Percentiles rank a stretch among this genome's conserved stretches.
These are phyloP conservation scores for Volvox carteri DNA, from an alignment of 163 green algal genomes.

Conservation along the genomic window DNA sequence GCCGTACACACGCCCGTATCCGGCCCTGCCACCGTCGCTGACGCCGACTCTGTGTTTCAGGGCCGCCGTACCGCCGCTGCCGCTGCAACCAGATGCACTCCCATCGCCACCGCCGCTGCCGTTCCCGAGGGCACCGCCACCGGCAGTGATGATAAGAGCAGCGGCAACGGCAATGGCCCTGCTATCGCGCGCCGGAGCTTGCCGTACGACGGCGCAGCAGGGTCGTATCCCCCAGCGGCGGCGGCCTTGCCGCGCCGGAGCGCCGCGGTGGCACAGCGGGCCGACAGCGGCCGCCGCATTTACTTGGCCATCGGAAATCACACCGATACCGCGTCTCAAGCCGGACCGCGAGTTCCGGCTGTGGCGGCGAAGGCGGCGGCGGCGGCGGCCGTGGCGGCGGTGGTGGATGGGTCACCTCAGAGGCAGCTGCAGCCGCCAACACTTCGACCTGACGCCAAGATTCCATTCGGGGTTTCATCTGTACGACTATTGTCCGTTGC, in stretches of 20 bases:
- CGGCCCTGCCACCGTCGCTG: not conserved
- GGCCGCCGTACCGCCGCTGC: not conserved
- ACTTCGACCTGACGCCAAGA: not conserved
- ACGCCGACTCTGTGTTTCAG: not conserved
- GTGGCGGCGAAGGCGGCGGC: not conserved
- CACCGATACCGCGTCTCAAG: not conserved
- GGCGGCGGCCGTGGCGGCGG: not conserved
- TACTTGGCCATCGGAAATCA: not conserved
- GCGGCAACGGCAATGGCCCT: not conserved
- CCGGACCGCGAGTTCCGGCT: not conserved
- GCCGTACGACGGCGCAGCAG: not conserved
- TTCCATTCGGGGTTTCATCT: too few species aligned
- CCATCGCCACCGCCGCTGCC: not conserved
- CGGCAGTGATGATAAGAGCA: not conserved
- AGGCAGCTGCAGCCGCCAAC: not conserved
- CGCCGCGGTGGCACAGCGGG: not conserved
- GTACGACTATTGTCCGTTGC: not conserved
- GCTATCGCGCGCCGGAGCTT: not conserved
- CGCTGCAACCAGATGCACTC: not conserved
- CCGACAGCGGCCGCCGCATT: not conserved
- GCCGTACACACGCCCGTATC: not conserved
- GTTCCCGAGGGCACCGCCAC: not conserved
- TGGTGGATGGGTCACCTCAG: not conserved
- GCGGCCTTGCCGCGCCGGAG: not conserved
- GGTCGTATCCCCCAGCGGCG: not conserved